Evolutionary conservation across 495 filamentous ascomycete species (phyloP).

Genomic region (Neurospora sp.): DNA sequence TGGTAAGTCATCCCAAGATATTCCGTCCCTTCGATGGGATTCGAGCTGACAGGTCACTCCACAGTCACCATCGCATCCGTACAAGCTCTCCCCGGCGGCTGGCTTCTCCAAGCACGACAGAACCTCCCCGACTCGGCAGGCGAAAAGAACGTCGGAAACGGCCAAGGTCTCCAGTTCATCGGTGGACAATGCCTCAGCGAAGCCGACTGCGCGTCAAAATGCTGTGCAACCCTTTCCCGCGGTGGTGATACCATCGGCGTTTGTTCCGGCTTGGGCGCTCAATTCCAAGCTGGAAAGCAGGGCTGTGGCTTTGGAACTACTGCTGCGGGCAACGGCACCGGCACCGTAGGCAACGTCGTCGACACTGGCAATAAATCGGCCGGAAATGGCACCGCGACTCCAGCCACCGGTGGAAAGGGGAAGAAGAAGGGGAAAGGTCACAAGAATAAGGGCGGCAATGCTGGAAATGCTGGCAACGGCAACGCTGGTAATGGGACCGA

Average conservation of each 20-base stretch:
- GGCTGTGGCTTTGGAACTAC: slow-evolving; percentile 19
- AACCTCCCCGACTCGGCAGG: slow-evolving; percentile 20
- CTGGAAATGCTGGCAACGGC: not conserved
- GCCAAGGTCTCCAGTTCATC: slow-evolving; percentile 31
- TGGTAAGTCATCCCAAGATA: not conserved
- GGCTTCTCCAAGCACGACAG: slow-evolving; percentile 35
- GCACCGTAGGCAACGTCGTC: not conserved
- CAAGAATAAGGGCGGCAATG: not conserved
- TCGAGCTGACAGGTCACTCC: not conserved
- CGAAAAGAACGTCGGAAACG: slow-evolving; percentile 31
- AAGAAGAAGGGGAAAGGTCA: not conserved
- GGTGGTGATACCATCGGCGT: slow-evolving; percentile 23
- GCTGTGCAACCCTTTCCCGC: slow-evolving; percentile 24
- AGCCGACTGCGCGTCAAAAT: slow-evolving; percentile 31
- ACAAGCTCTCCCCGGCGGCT: slow-evolving; percentile 37
- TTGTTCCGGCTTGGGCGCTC: slow-evolving; percentile 23
- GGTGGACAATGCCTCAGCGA: slow-evolving; percentile 31
- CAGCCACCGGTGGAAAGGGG: not conserved
- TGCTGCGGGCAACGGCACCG: not conserved
- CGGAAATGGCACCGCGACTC: not conserved
- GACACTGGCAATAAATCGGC: not conserved
- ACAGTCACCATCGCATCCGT: slow-evolving; percentile 41
- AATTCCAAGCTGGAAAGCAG: slow-evolving; percentile 21
- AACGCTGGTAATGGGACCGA: not conserved
- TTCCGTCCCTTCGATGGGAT: not conserved